Evolutionary conservation across 345 rosid species (phyloP).

Genomic region (Cardamine occulta): DNA sequence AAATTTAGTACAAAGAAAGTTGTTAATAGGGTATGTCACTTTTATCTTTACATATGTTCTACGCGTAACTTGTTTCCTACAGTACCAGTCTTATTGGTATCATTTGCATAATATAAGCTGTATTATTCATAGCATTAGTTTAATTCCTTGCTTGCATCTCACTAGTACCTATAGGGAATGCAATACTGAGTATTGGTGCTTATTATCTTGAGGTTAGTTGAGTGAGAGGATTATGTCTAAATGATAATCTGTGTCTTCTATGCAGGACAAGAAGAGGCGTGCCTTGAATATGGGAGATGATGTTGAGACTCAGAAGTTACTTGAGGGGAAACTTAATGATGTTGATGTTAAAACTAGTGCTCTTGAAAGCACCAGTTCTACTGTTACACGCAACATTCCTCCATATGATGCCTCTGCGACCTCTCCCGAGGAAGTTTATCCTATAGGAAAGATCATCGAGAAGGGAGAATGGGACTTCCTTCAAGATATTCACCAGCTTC

Average conservation of each 20-base stretch:
- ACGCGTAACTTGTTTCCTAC: background rate
- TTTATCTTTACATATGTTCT: background rate
- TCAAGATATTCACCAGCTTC: conserved; percentile 55
- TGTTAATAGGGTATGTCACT: conserved; percentile 48
- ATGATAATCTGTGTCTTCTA: conserved; percentile 9
- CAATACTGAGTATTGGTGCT: background rate
- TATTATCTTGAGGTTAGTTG: background rate
- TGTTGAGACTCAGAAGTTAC: conserved; percentile 52
- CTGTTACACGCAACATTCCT: conserved; percentile 67
- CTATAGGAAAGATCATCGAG: conserved; percentile 71
- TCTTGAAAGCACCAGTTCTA: conserved; percentile 53
- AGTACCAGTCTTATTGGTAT: background rate
- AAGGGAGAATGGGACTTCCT: conserved; percentile 70
- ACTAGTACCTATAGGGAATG: background rate
- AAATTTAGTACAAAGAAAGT: conserved; percentile 59
- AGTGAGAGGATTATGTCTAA: background rate
- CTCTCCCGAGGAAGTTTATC: conserved; percentile 67
- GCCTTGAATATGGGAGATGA: conserved; percentile 56
- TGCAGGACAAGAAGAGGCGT: conserved; percentile 59
- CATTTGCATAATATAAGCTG: conserved; percentile 7
- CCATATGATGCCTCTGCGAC: conserved; percentile 64
- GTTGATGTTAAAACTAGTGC: conserved; percentile 59
- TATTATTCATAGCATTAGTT: background rate
- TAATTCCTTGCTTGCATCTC: conserved; percentile 6
- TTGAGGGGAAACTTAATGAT: conserved; percentile 53